Evolutionary conservation across 2,329 filamentous ascomycete genomes (phyloP), one percentile per base, ranked within the genome.

Genomic region (Cladosporium sp.): DNA sequence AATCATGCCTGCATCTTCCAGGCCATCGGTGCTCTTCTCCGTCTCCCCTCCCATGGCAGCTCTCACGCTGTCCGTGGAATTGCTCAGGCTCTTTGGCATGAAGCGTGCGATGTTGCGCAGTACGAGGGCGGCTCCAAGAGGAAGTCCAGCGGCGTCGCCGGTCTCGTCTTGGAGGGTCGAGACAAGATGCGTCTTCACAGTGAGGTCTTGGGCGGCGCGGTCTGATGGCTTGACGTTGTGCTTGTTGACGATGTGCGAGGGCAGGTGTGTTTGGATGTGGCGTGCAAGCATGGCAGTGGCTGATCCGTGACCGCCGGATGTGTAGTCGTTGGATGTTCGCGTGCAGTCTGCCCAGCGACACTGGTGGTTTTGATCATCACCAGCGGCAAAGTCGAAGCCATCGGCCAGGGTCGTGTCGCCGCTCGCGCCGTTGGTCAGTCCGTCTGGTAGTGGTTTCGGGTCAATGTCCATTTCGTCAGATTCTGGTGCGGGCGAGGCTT

Each of bases 51-150:
- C 30, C 42, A 42, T 39, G 27, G 24, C 50, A 18, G 47, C 41
- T 22, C 47, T 29, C 13, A 39, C 47, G 17, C 51, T 39, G 15
- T 51, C 54, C n/a, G 53, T 54, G 17, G 44, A 43, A 19, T 43
- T 41, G 15, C 52, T 44, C 15, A 57, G 38, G 4, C 47, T 39
- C 50, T 59, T 57, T 6, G 64, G 64, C 58, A 65, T 62, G 40
- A 75, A 78, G 19, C 73, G 69, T 11, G 88, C 88, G 54, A 93
- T 81, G 64, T 93, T 93, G 24, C 88, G 80, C 40, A 93, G 76
- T 30, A 93, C 86, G 22, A 92, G 75, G 12, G 86, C 84, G 2
- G 86, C 85, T 49, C 85, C 88, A 6, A 92, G 75, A n/a, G 88
- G 86, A 30, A 92, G 84, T 4, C 88, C 88, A 1, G 85, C 85